These are phyloP conservation scores for Alnus rubra DNA, from an alignment of 306 rosid species.

Conservation along the genomic window DNA sequence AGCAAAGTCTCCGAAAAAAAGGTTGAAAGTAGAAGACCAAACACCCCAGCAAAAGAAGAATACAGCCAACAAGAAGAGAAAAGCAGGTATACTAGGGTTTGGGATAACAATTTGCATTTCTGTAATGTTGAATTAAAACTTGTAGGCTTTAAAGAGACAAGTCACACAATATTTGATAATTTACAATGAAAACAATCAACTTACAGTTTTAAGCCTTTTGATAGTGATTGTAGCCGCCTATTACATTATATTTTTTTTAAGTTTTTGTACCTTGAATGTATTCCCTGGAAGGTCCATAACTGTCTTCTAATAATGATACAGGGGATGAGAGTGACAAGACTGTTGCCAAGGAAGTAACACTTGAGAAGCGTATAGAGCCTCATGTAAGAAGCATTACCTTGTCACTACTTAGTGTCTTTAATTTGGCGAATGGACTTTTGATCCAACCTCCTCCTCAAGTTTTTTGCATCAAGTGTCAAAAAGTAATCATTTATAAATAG, in stretches of 20 bases:
- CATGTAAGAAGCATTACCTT: conserved; percentile 40
- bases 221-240: background rate
- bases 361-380: conserved; percentile 30
- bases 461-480: background rate
- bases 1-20: conserved; percentile 28
- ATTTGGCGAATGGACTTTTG: background rate
- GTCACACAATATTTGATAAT: conserved; percentile 3
- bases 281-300: conserved; percentile 16
- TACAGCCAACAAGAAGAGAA: conserved; percentile 30
- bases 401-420: background rate
- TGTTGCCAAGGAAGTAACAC: conserved; percentile 25
- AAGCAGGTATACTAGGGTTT: conserved; percentile 43
- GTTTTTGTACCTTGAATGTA: background rate
- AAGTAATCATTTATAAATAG: background rate
- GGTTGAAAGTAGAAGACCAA: conserved; percentile 30
- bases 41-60: conserved; percentile 40
- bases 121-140: conserved; percentile 11
- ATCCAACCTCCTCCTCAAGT: background rate
- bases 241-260: background rate
- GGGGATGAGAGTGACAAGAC: conserved; percentile 40
- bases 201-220: background rate
- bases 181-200: background rate
- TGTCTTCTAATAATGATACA: conserved; percentile 34
- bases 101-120: conserved; percentile 4
- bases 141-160: conserved; percentile 12